Evolutionary conservation across 441 rosid genomes (phyloP).

Genomic region (Melastoma candidum): DNA sequence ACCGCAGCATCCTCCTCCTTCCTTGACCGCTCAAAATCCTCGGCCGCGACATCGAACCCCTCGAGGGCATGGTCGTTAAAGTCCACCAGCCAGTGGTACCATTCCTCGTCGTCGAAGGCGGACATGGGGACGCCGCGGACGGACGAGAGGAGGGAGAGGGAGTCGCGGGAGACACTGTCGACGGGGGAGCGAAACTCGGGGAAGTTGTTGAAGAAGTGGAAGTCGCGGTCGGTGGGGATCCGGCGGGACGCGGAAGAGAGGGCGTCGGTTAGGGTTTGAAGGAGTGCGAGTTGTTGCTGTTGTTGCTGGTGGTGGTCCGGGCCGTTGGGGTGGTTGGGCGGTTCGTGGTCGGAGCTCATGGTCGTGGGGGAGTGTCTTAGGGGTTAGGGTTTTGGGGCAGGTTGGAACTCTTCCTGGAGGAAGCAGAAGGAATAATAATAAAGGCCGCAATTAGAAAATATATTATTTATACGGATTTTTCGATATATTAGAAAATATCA

Average conservation of each 20-base stretch:
- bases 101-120: conserved; percentile 34
- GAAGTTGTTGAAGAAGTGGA: conserved; percentile 75
- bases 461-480: too few relatives aligned
- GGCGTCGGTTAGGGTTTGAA: conserved; percentile 37
- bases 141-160: conserved; percentile 47
- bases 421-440: too few relatives aligned
- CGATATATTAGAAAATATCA: too few relatives aligned
- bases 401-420: too few relatives aligned
- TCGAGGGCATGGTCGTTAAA: conserved; percentile 59
- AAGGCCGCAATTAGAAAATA: too few relatives aligned
- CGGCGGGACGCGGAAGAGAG: conserved; percentile 52
- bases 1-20: conserved; percentile 38
- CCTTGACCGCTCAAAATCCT: conserved; percentile 38
- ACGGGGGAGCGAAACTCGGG: conserved; percentile 58
- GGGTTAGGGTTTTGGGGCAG: too few relatives aligned
- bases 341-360: neutral
- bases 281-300: conserved; percentile 10
- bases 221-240: conserved; percentile 63
- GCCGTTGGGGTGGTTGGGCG: conserved; percentile 12
- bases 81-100: conserved; percentile 62
- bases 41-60: conserved; percentile 47
- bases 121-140: conserved; percentile 36
- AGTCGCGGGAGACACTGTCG: conserved; percentile 27
- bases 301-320: too few relatives aligned
- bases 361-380: too few relatives aligned